Percentiles rank a stretch among this genome's conserved stretches.
These are phyloP conservation scores for Aspergillus sp. DNA, from an alignment of 2,329 filamentous ascomycete species.

Conservation along the genomic window DNA sequence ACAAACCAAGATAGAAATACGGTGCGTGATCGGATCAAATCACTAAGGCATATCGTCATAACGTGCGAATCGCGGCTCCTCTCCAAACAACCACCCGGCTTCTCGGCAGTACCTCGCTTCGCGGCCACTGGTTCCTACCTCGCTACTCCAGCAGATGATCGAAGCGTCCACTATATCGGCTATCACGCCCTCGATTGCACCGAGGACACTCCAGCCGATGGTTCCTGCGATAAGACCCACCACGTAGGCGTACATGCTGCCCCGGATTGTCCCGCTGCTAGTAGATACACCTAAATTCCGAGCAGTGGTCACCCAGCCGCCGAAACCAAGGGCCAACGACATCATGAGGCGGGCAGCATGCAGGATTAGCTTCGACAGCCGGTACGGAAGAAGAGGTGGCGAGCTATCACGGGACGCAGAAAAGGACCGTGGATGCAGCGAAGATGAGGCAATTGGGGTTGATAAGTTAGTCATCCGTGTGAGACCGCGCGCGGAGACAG, in stretches of 20 bases:
- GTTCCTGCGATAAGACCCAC: constrained; percentile 89
- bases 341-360: constrained; percentile 90
- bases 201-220: constrained; percentile 91
- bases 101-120: constrained; percentile 83
- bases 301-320: constrained; percentile 93
- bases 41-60: not conserved
- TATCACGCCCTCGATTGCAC: constrained; percentile 84
- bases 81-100: constrained; percentile 83
- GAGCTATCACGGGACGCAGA: constrained; percentile 42
- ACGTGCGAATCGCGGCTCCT: constrained; percentile 29
- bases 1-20: no score
- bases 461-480: constrained; percentile 80
- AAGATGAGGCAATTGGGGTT: constrained; percentile 67
- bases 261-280: constrained; percentile 52
- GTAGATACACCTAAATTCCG: constrained; percentile 67
- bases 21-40: not conserved
- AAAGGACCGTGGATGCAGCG: constrained; percentile 46
- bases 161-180: constrained; percentile 85
- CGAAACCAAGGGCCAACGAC: constrained; percentile 84
- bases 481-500: constrained; percentile 73
- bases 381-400: constrained; percentile 73
- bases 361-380: constrained; percentile 84
- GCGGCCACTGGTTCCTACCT: constrained; percentile 64
- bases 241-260: constrained; percentile 91
- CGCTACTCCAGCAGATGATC: constrained; percentile 91